Evolutionary conservation across 2,329 filamentous ascomycete genomes (phyloP).

Genomic region (Sphaceloma murrayae): DNA sequence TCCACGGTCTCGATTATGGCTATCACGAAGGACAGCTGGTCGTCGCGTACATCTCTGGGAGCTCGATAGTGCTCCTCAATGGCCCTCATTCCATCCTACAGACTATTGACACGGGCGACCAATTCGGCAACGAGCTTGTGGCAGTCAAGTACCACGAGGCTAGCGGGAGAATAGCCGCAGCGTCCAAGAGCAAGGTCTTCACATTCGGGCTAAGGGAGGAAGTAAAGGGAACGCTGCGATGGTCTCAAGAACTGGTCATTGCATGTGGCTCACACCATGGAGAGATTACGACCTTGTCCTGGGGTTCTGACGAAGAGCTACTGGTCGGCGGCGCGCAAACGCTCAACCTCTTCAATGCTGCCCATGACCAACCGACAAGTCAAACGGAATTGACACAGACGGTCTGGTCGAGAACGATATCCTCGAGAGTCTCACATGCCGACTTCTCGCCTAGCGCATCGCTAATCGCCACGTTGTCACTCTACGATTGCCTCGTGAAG

Average conservation of each 20-base stretch:
- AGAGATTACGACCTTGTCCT: constrained; percentile 58
- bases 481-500: constrained; percentile 75
- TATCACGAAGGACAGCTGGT: constrained; percentile 64
- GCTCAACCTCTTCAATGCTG: constrained; percentile 57
- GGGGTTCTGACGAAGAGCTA: constrained; percentile 79
- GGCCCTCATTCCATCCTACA: constrained; percentile 68
- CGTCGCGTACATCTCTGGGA: constrained; percentile 81
- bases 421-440: constrained; percentile 64
- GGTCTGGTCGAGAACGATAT: constrained; percentile 66
- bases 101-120: constrained; percentile 77
- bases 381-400: constrained; percentile 39
- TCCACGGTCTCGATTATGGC: constrained; percentile 66
- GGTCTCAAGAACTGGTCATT: constrained; percentile 55
- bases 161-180: constrained; percentile 76
- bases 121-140: constrained; percentile 50
- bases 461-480: constrained; percentile 72
- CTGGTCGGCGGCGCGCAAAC: constrained; percentile 59
- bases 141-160: constrained; percentile 72
- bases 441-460: constrained; percentile 77
- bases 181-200: constrained; percentile 56
- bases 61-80: constrained; percentile 73
- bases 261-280: constrained; percentile 36
- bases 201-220: constrained; percentile 70
- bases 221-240: constrained; percentile 64
- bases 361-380: constrained; percentile 20